Conservation (phyloP, 208 protist species). For the Trypanosoma cruzi region DNA sequence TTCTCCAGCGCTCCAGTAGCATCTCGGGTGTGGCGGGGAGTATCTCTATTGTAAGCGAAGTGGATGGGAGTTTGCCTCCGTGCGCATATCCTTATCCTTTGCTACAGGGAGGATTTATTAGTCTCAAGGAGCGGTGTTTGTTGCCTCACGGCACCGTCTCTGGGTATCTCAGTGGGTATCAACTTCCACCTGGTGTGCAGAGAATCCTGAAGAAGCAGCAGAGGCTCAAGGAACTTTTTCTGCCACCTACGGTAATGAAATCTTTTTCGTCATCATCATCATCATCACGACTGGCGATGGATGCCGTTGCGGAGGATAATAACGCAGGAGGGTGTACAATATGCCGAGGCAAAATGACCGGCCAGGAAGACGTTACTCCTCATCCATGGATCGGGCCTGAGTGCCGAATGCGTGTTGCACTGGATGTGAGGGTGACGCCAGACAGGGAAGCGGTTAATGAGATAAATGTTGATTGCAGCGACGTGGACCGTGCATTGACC, state of each 20-base stretch:
- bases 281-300: not conserved
- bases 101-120: conserved; percentile 29
- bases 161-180: conserved; percentile 12
- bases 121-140: conserved; percentile 9
- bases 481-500: not conserved
- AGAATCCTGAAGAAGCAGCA: conserved; percentile 23
- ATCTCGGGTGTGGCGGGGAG: not conserved
- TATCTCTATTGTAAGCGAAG: not conserved
- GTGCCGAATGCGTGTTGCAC: conserved; percentile 21
- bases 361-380: not conserved
- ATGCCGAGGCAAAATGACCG: not conserved
- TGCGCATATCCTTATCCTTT: conserved; percentile 25
- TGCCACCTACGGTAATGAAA: not conserved
- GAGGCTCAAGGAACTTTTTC: conserved; percentile 32
- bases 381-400: conserved; percentile 19
- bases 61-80: not conserved
- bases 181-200: conserved; percentile 23
- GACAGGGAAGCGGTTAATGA: not conserved
- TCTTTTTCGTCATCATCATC: not conserved
- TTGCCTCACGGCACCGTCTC: conserved; percentile 25
- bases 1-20: not conserved
- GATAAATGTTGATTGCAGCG: not conserved
- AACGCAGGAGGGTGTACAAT: not conserved
- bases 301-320: not conserved
- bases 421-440: conserved; percentile 8